Evolutionary conservation across 441 rosid species (phyloP).

Genomic region (Omphalea diandra): DNA sequence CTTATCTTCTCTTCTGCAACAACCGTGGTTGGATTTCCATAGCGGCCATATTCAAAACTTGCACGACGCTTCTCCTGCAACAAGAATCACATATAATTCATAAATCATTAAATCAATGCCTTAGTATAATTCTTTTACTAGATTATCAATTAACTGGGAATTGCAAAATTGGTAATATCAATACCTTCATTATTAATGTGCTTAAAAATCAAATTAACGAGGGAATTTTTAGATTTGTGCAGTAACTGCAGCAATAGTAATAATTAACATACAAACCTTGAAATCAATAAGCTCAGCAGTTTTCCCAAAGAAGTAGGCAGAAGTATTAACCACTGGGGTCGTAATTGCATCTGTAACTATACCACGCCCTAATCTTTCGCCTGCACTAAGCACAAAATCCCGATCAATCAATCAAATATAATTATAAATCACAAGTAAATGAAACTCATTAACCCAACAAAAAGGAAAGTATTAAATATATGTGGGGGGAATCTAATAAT

Average conservation of each 20-base stretch:
- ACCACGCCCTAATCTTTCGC: constrained; percentile 95
- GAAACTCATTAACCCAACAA: too few relatives aligned
- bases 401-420: not conserved
- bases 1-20: constrained; percentile 86
- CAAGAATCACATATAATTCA: constrained; percentile 6
- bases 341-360: constrained; percentile 96
- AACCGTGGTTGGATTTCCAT: constrained; percentile 95
- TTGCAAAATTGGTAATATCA: too few relatives aligned
- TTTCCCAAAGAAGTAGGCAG: constrained; percentile 88
- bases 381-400: constrained; percentile 30
- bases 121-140: not conserved
- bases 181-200: too few relatives aligned
- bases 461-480: not conserved
- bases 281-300: constrained; percentile 85
- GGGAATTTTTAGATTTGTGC: not conserved
- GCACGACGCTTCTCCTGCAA: constrained; percentile 70
- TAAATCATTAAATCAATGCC: not conserved
- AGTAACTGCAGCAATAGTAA: not conserved
- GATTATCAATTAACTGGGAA: too few relatives aligned
- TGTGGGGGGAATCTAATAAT: not conserved
- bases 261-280: constrained; percentile 44
- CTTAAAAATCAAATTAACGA: not conserved
- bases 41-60: constrained; percentile 96
- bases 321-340: constrained; percentile 89
- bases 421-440: not conserved